Percentiles rank a stretch among this genome's conserved stretches.
Conservation (phyloP, 305 asterid genomes). For the Fraxinus latifolia region DNA sequence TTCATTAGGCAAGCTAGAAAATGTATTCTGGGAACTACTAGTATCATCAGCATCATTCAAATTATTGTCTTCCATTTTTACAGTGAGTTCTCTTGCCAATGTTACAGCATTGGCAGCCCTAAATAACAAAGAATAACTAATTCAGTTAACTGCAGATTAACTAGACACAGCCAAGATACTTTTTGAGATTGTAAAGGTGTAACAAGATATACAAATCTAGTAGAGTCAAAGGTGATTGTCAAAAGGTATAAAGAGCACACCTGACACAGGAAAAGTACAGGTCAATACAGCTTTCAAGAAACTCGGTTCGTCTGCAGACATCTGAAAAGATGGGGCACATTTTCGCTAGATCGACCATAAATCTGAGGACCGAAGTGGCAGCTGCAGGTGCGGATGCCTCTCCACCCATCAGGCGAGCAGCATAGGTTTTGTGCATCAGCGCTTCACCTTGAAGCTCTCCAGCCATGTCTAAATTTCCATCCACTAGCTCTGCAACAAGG, state of each 20-base stretch:
- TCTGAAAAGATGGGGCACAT: constrained; percentile 94
- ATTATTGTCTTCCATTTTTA: constrained; percentile 64
- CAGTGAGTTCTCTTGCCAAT: constrained; percentile 82
- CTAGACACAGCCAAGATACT: constrained; percentile 18
- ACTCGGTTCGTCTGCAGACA: constrained; percentile 81
- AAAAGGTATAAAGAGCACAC: constrained; percentile 32
- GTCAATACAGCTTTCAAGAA: constrained; percentile 89
- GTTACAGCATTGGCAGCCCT: constrained; percentile 98
- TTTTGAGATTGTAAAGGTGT: background rate
- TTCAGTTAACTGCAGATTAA: constrained; percentile 20
- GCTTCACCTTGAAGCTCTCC: constrained; percentile 99
- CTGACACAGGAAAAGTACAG: constrained; percentile 98
- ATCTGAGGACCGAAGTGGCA: constrained; percentile 92
- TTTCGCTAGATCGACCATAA: constrained; percentile 98
- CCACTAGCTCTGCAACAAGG: constrained; percentile 93
- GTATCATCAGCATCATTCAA: constrained; percentile 74
- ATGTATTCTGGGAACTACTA: constrained; percentile 82
- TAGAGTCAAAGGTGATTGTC: background rate
- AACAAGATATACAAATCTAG: background rate
- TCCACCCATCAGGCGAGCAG: constrained; percentile 99
- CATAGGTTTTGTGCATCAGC: constrained; percentile 98
- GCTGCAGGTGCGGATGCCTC: constrained; percentile 99
- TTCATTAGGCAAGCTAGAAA: constrained; percentile 90
- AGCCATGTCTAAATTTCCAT: constrained; percentile 67
- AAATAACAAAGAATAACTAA: constrained; percentile 24